Percentiles rank a stretch among this genome's conserved stretches.
phyloP scores from a whole-genome alignment of 768 basidiomycete genomes.

The Grammothele lineata region DNA sequence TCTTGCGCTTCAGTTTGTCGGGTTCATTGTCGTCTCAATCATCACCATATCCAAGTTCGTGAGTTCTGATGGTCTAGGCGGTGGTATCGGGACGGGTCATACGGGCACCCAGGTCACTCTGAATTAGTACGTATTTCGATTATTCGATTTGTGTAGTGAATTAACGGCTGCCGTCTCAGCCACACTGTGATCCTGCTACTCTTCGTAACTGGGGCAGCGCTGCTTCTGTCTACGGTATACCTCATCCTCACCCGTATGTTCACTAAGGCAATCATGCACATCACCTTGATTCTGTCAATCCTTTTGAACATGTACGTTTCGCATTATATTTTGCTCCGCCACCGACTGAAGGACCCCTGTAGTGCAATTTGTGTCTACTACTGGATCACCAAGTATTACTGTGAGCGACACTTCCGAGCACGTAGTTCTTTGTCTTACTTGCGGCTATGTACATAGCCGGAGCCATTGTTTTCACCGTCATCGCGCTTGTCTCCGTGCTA shows the following conservation, averaged over 20 bases:
- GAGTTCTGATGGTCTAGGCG: conserved; percentile 61
- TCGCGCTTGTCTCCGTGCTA: conserved; percentile 70
- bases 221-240: conserved; percentile 62
- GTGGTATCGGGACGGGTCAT: conserved; percentile 54
- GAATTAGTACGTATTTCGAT: conserved; percentile 48
- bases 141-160: not conserved
- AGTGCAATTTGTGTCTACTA: conserved; percentile 75
- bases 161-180: conserved; percentile 30
- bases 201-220: conserved; percentile 62
- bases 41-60: conserved; percentile 62
- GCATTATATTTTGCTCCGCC: too few species aligned
- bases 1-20: conserved; percentile 46
- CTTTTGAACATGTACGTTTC: conserved; percentile 55
- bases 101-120: conserved; percentile 59
- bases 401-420: conserved; percentile 33
- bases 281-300: conserved; percentile 63
- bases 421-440: too few species aligned
- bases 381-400: conserved; percentile 67
- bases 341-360: too few species aligned
- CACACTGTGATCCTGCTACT: conserved; percentile 76
- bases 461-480: conserved; percentile 80
- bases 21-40: conserved; percentile 64
- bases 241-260: conserved; percentile 69
- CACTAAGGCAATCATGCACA: conserved; percentile 73
- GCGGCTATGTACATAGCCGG: conserved; percentile 45